Evolutionary conservation across 2,329 filamentous ascomycete genomes (phyloP), one percentile per base, ranked within the genome.

Genomic region (Hymenoscyphus fraxineus): DNA sequence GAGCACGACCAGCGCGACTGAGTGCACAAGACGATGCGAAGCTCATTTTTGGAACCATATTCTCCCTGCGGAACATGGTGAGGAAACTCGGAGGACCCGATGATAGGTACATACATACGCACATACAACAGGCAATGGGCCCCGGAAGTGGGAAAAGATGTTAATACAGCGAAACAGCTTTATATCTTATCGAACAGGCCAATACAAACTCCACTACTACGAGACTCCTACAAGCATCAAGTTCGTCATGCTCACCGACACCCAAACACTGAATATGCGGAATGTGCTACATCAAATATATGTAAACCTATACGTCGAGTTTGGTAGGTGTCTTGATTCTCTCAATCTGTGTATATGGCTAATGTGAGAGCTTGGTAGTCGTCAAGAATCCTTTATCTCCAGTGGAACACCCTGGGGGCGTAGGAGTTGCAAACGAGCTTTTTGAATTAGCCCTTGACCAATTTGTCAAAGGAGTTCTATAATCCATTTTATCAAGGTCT

Each of bases 191-290:
- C 90, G 92, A 72, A 99, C 95, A 61, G 91, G 85, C 71, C 90
- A 97, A 78, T 99, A 99, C 83, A 97, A 97, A 80, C 85, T 99
- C 72, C 95, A 99, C 80, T 99, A 96, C 82, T 99, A 97, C 83
- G 95, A 99, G 82, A 98, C 95, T 13, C 93, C 93, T 0, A 95
- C 93, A 61, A 96, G 92, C 77, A 88, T 96, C 78, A 96, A 97
- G 75, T 96, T 98, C 75, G 93, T 97, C 75, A 92, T 99, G 88
- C 83, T 98, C 75, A 98, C 95, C 31, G 95, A 98, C 79, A 91
- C 91, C 44, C 90, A 87, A 70, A 91, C 92, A 64, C 85, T 90
- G 70, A 97, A 93, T 78, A 94, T 99, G 87, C 87, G 93, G 56
- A 92, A 96, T 72, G 94, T 96, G 27, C 80, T 99, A 73, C 93